Conservation (phyloP, 1,284 basidiomycete species). For the Heterobasidion parviporum region DNA sequence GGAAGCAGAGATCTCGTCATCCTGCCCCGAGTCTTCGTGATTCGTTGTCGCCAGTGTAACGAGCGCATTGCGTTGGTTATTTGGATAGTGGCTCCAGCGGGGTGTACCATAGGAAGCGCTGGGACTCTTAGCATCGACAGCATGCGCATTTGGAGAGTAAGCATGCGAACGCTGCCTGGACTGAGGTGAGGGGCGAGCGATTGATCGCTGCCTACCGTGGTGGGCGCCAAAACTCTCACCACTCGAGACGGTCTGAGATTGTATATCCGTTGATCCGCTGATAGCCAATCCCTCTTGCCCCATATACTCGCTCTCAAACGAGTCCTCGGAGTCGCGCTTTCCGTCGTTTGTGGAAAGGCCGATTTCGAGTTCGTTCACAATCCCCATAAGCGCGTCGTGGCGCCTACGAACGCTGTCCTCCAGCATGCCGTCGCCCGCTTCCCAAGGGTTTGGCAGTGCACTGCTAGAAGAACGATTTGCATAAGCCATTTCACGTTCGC, state of each 20-base stretch:
- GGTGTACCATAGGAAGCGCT: no score
- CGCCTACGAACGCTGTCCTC: conserved; percentile 20
- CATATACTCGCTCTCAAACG: conserved; percentile 21
- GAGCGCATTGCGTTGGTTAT: no score
- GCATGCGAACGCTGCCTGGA: no score
- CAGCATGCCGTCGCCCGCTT: background rate
- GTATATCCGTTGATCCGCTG: conserved; percentile 24
- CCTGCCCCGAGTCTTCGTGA: background rate
- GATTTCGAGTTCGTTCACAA: conserved; percentile 31
- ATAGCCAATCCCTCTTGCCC: conserved; percentile 29
- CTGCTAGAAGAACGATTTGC: background rate
- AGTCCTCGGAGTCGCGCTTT: conserved; percentile 11
- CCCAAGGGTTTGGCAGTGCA: conserved; percentile 6
- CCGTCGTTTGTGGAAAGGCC: conserved; percentile 7
- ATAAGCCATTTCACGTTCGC: background rate
- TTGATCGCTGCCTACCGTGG: background rate
- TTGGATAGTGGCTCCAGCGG: no score
- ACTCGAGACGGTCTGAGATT: conserved; percentile 3
- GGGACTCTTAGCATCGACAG: no score
- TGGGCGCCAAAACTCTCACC: background rate
- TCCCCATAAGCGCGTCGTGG: conserved; percentile 32
- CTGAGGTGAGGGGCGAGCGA: background rate
- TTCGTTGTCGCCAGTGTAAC: background rate
- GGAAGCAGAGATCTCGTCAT: background rate
- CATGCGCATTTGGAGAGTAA: no score